Conservation (phyloP, 2,329 filamentous ascomycete genomes). For the Xylariaceae sp. region DNA sequence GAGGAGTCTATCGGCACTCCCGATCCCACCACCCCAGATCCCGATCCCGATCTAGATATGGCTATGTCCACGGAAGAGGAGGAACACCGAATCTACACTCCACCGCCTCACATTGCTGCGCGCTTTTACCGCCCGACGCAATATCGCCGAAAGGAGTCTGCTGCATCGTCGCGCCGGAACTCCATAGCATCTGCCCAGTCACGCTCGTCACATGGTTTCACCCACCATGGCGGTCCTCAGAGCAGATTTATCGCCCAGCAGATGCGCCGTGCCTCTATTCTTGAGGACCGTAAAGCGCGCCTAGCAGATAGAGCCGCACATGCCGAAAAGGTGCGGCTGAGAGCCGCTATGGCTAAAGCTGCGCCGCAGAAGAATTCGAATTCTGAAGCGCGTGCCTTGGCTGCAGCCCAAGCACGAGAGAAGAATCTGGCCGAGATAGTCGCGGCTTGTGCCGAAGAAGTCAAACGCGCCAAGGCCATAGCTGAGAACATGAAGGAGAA, state of each 20-base stretch:
- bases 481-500: slow-evolving; percentile 82
- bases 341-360: slow-evolving; percentile 76
- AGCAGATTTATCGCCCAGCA: slow-evolving; percentile 81
- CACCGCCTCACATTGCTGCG: slow-evolving; percentile 77
- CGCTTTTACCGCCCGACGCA: slow-evolving; percentile 75
- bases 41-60: slow-evolving; percentile 42
- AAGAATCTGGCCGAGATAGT: slow-evolving; percentile 83
- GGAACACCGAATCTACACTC: slow-evolving; percentile 57
- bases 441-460: slow-evolving; percentile 80
- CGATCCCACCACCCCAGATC: slow-evolving; percentile 36
- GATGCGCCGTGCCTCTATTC: slow-evolving; percentile 77
- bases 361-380: slow-evolving; percentile 67
- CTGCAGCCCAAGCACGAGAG: slow-evolving; percentile 78
- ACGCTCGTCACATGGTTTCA: slow-evolving; percentile 67
- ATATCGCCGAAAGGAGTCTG: slow-evolving; percentile 74
- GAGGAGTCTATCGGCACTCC: slow-evolving; percentile 44
- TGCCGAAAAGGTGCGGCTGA: slow-evolving; percentile 80
- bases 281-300: slow-evolving; percentile 80
- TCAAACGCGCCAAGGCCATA: slow-evolving; percentile 81
- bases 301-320: slow-evolving; percentile 81
- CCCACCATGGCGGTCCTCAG: slow-evolving; percentile 62
- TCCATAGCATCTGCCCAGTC: slow-evolving; percentile 79
- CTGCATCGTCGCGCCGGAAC: slow-evolving; percentile 79
- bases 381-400: slow-evolving; percentile 77
- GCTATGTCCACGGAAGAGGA: slow-evolving; percentile 42